Percentiles rank a stretch among this genome's conserved stretches.
Conservation (phyloP, 2,329 filamentous ascomycete genomes). For the Neopestalotiopsis sp. region DNA sequence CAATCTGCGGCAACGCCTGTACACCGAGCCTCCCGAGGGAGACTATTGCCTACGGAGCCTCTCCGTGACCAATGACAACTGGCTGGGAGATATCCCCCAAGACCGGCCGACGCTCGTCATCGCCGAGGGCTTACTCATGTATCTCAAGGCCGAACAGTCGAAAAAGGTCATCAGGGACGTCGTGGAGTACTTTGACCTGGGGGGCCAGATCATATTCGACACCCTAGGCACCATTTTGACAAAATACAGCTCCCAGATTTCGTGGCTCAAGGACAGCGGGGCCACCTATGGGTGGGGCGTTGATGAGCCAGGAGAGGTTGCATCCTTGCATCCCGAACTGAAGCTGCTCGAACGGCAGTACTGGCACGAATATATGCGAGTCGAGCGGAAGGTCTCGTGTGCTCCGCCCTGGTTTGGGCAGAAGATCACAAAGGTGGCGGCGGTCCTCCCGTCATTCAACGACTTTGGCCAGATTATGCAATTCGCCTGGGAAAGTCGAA, state of each 20-base stretch:
- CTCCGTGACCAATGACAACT: conserved; percentile 24
- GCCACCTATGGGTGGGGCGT: conserved; percentile 12
- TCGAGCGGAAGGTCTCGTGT: neutral
- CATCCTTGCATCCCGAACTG: conserved; percentile 1
- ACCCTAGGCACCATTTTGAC: neutral
- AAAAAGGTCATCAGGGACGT: conserved; percentile 6
- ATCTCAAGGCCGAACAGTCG: conserved; percentile 23
- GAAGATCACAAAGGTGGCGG: neutral
- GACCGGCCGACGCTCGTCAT: conserved; percentile 28
- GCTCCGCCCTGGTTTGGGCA: conserved; percentile 2
- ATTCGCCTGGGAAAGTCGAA: neutral
- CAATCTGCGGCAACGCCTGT: conserved; percentile 24
- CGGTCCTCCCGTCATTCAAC: neutral
- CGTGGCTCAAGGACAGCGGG: conserved; percentile 9
- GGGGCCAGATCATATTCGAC: conserved; percentile 14
- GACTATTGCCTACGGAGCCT: conserved; percentile 22
- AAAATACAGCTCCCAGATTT: conserved; percentile 12
- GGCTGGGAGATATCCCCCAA: conserved; percentile 25
- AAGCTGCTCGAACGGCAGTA: conserved; percentile 2
- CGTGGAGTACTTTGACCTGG: conserved; percentile 11
- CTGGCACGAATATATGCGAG: conserved; percentile 12
- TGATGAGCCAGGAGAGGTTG: conserved; percentile 9
- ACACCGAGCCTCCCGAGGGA: conserved; percentile 20
- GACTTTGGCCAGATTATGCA: conserved; percentile 5
- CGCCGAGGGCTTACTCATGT: conserved; percentile 29